Evolutionary conservation across 768 basidiomycete genomes (phyloP), one percentile per base, ranked within the genome.

Genomic region (Mycena indigotica): DNA sequence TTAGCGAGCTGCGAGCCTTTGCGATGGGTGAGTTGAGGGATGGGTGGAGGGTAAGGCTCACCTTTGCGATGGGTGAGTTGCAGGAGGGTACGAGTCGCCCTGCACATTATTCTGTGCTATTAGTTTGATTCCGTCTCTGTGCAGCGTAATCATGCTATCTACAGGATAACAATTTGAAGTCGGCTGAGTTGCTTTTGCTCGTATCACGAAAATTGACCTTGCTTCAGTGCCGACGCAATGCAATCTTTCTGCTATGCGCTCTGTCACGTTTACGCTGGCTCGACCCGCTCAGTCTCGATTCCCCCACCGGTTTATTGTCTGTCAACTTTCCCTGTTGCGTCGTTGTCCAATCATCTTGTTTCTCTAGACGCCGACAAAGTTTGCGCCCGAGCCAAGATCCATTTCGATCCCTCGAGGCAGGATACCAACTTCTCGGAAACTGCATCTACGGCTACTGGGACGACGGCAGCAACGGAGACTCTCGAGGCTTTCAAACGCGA

Each of bases 281-380:
- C 91, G 0, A 93, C 92, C 0, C 86, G 92, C 6, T 89, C 89
- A 0, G 91, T 94, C 0, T 93, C 91, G 0, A 93, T 93, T 40
- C 91, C 91, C 0, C 91, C 91, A 0, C 91, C 91, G 0, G 89
- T 93, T 0, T 93, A 93, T 60, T 93, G 91, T 92, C 65, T 65
- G 86, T 19, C 35, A 32, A 5, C 32, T n/a, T 32, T 25, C n/a
- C 45, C 3, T 19, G 46, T n/a, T n/a, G n/a, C n/a, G n/a, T n/a
- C n/a, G n/a, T n/a, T n/a, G n/a, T 24, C 32, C 29, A 16, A 32
- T 12, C 32, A 44, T 54, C 28, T 16, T 26, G n/a, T 39, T 13
- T 24, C 55, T 30, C 26, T 59, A 91, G 89, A 91, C 67, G 89
- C 89, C 6, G 88, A 91, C 66, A 88, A 87, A 23, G 89, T 91